A percentile compares a stretch with the other conserved stretches of the same genome.
Conservation (phyloP, 192 early-diverging fungal genomes). For the Thamnidium elegans region DNA sequence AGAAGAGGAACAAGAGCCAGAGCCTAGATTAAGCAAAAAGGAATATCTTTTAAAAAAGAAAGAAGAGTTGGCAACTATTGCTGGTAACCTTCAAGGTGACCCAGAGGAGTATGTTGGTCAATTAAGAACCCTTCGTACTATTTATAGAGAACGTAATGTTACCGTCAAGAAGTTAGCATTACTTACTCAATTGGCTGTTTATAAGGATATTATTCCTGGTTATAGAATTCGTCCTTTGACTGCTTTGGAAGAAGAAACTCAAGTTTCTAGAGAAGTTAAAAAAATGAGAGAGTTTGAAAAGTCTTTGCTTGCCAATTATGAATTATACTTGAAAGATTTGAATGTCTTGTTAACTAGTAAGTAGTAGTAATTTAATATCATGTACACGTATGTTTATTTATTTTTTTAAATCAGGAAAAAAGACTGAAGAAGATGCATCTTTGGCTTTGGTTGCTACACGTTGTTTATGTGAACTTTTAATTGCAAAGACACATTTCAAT, state of each 20-base stretch:
- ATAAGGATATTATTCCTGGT: conserved; percentile 92
- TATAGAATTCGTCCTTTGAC: conserved; percentile 90
- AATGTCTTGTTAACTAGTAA: conserved; percentile 42
- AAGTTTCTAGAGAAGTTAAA: conserved; percentile 89
- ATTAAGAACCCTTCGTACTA: conserved; percentile 65
- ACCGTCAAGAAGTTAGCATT: conserved; percentile 74
- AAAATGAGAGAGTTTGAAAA: conserved; percentile 87
- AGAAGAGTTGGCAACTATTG: conserved; percentile 79
- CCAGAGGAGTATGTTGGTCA: conserved; percentile 72
- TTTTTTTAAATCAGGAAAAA: conserved; percentile 34
- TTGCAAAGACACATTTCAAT: conserved; percentile 89
- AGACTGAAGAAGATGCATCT: conserved; percentile 32
- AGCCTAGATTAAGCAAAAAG: conserved; percentile 53
- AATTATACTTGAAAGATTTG: conserved; percentile 77
- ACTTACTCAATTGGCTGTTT: conserved; percentile 88
- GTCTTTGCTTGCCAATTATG: conserved; percentile 76
- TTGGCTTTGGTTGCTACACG: conserved; percentile 64
- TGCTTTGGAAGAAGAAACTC: conserved; percentile 69
- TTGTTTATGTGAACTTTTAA: conserved; percentile 82
- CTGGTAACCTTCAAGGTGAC: conserved; percentile 75
- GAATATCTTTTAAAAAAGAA: conserved; percentile 59
- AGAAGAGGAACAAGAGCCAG: conserved; percentile 23
- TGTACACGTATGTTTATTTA: too few species aligned
- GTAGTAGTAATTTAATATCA: neutral
- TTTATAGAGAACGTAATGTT: conserved; percentile 61